Base-by-base conservation (phyloP, 495 filamentous ascomycete species). In the Neurospora sp. region DNA sequence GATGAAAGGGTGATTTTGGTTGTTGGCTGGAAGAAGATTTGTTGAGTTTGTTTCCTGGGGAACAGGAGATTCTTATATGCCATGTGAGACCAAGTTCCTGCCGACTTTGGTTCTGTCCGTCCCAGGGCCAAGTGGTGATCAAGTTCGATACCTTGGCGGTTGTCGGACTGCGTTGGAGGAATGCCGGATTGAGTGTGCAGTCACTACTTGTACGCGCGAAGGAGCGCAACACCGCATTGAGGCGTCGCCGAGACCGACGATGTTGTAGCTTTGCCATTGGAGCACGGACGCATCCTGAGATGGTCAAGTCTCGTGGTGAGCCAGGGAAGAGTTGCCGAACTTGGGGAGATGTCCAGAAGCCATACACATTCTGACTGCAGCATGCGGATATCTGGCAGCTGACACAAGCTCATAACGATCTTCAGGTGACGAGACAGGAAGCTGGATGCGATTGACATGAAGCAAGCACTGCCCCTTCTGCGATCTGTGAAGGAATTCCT, bases 91-190 rank as follows among this genome's bases (percentile, higher is more conserved):
- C 42, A 14, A n/a, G 7, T 44, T 5, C 16, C 42, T 16, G 44
- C 68, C 45, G 45, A 10, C 68, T 44, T 61, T 5, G 27, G 71
- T 18, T 65, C 45, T 72, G 38, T 22, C 18, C 4, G 40, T 35
- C 3, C 40, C 40, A 37, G 70, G 72, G 70, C 41, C n/a, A 53
- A 27, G 45, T 65, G 44, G 65, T 59, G 40, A n/a, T 65, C 22
- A 41, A 16, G 40, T 70, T 53, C 65, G 27, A 72, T 37, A 61
- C 22, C 35, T 69, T 72, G 40, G 69, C 74, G 74, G 72, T 78
- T 73, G 20, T 79, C 83, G 82, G 83, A 85, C 82, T 78, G 78
- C 76, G 81, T 83, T 85, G 83, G 83, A 85, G 83, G 80, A 75
- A 84, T 78, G 79, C 83, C 83, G 83, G 82, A 74, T 72, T 72